These are phyloP conservation scores for Auriscalpium orientale DNA, from an alignment of 768 basidiomycete genomes.

Conservation along the genomic window DNA sequence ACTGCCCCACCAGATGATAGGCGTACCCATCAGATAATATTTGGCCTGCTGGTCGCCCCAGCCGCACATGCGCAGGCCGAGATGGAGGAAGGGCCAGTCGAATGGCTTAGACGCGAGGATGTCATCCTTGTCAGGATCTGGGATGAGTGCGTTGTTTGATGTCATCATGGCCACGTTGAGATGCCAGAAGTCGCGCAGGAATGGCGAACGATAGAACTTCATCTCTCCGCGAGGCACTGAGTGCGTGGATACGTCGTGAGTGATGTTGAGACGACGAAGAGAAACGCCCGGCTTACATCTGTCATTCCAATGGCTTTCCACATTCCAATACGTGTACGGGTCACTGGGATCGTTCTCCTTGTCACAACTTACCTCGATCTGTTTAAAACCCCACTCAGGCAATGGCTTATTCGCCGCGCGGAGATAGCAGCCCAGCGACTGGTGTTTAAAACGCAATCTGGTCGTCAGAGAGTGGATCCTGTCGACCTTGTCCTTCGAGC, in stretches of 20 bases:
- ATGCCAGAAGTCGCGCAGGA: conserved; percentile 97
- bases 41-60: conserved; percentile 86
- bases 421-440: conserved; percentile 76
- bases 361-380: conserved; percentile 91
- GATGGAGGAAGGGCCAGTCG: conserved; percentile 89
- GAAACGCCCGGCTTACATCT: conserved; percentile 52
- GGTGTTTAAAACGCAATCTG: conserved; percentile 76
- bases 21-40: conserved; percentile 92
- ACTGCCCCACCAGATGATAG: conserved; percentile 86
- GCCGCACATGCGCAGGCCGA: conserved; percentile 95
- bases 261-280: not conserved
- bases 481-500: conserved; percentile 47
- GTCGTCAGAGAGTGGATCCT: conserved; percentile 89
- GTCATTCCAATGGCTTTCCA: conserved; percentile 96
- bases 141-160: conserved; percentile 95
- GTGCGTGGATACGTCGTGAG: not conserved
- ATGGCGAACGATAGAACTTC: conserved; percentile 84
- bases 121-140: conserved; percentile 98
- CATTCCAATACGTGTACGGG: conserved; percentile 93
- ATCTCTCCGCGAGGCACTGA: conserved; percentile 77
- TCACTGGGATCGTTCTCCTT: conserved; percentile 79
- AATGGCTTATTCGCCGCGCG: conserved; percentile 81
- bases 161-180: conserved; percentile 99
- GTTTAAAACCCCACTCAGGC: conserved; percentile 99
- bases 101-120: conserved; percentile 88